Evolutionary conservation across 2,329 filamentous ascomycete species (phyloP), one percentile per base, ranked within the genome.

Genomic region (Aureobasidium sp.): DNA sequence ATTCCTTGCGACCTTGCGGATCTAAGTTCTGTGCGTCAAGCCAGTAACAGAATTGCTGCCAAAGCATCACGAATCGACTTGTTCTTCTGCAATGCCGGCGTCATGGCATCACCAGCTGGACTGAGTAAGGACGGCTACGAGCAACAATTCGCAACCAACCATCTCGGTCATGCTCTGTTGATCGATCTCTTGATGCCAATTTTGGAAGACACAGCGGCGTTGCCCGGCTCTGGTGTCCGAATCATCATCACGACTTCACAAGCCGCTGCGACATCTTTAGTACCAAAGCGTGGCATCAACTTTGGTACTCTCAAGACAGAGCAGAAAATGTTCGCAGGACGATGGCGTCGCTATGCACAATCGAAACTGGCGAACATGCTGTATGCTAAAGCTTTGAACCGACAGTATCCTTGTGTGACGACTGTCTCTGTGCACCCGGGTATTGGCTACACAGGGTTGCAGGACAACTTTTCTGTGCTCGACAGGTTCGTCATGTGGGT

Each of bases 1-100:
- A 68, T 84, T 9, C 69, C 74, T 12, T 76, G 82, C 29, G 81
- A 84, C 66, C 73, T 84, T 15, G 68, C 76, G 0, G 82, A 80
- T 0, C 77, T 84, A 45, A 68, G 73, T 17, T 81, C 79, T 22
- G 76, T 84, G 66, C 75, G 73, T 5, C 65, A 70, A 2, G 80
- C 78, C 1, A 79, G 78, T 1, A 68, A 69, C 34, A 66, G 67
- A n/a, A 79, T 82, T 64, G 68, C 69, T 9, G 63, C 73, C 25
- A 68, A 74, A 36, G 57, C 27, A 36, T 31, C 36, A 14, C 25
- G 45, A 20, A 52, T 61, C 12, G 47, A 61, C 15, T 7, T 52
- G 20, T 61, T 61, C 37, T 52, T 52, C 60, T 68, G 68, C 57
- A 68, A 68, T 59, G 67, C 69, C 20, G 68, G 68, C 2, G 64